Evolutionary conservation across 768 basidiomycete species (phyloP), one percentile per base, ranked within the genome.

Genomic region (Terana coerulea): DNA sequence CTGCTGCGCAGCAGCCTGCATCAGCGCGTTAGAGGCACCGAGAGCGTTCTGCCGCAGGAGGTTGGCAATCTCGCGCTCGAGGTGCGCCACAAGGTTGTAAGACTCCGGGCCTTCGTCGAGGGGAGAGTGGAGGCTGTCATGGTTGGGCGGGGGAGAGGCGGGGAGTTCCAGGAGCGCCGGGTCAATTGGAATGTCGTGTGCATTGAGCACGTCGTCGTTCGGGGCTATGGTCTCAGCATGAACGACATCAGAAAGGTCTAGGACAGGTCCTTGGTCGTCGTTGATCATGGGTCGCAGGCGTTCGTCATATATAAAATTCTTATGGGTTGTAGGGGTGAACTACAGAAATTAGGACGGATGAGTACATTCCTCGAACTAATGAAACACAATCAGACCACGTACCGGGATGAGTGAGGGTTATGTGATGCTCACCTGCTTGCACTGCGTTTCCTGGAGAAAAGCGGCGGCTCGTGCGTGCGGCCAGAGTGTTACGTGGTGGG

Each of bases 181-280:
- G 33, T 45, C 48, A 24, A 43, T 22, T 19, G 51, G 37, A 35
- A 49, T 17, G 67, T 61, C 58, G 10, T 55, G 57, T 6, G 56
- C 45, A n/a, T 43, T 54, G 51, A 62, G 44, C 50, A 55, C 65
- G 47, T 72, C 70, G 40, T 72, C 69, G 57, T 83, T 80, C 59
- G 85, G 79, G 64, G 76, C 80, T 21, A 88, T 76, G 26, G 84
- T 76, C 51, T 88, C 85, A 64, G 90, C 88, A 67, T 89, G 86
- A 39, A 91, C 86, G 68, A 91, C 88, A 69, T 91, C 88, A 40
- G 88, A 90, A 59, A 91, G 80, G 63, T 82, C 79, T 55, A 91
- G 78, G 56, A 81, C 78, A 54, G 79, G 79, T 30, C 68, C 73
- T 40, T 62, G 69, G 64, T 84, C 80, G 64, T 84, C 82, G 67